Conservation (phyloP, 345 rosid species). For the Gynandropsis gynandra region DNA sequence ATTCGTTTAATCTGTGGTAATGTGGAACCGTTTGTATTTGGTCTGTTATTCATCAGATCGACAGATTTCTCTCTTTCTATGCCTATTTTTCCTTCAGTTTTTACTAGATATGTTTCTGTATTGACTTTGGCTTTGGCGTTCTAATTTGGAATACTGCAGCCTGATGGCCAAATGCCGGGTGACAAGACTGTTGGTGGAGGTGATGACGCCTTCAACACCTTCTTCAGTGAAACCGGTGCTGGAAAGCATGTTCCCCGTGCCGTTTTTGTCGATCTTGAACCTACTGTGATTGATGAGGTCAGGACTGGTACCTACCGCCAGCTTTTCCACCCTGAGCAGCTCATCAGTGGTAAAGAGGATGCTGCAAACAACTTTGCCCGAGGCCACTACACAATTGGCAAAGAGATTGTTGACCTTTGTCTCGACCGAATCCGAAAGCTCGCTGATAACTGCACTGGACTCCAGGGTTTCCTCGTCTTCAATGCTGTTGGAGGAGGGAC, state of each 20-base stretch:
- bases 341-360: conserved; percentile 75
- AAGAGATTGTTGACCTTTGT: conserved; percentile 74
- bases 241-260: conserved; percentile 86
- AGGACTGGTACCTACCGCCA: conserved; percentile 57
- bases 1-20: no score
- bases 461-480: conserved; percentile 74
- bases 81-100: background rate
- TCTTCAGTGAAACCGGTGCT: conserved; percentile 74
- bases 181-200: conserved; percentile 76
- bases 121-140: conserved; percentile 3
- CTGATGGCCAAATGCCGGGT: conserved; percentile 78
- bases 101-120: background rate
- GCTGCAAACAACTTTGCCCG: conserved; percentile 86
- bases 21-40: no score
- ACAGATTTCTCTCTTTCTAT: background rate
- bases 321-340: conserved; percentile 58
- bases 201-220: conserved; percentile 77
- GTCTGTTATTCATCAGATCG: background rate
- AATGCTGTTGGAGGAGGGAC: conserved; percentile 82
- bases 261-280: conserved; percentile 73
- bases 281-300: conserved; percentile 68
- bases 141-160: conserved; percentile 28
- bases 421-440: conserved; percentile 69
- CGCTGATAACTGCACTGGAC: conserved; percentile 83
- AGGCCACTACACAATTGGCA: conserved; percentile 80